Percentiles rank a stretch among this genome's conserved stretches.
phyloP scores from a whole-genome alignment of 2,329 filamentous ascomycete species.

The Fusarium sp. region DNA sequence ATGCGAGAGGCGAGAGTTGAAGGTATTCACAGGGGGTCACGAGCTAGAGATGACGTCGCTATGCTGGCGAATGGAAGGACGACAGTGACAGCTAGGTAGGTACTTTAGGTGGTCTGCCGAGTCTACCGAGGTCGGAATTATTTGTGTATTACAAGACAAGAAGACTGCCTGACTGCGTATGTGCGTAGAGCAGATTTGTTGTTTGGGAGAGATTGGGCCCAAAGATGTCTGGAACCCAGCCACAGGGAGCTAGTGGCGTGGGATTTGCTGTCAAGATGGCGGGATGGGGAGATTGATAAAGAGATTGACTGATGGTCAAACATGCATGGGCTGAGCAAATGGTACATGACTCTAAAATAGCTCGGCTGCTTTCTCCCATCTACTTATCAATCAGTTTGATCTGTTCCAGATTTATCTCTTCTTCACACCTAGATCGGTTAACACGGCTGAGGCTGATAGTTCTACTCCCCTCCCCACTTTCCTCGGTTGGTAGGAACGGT shows the following conservation, averaged over 20 bases:
- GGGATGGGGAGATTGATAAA: background rate
- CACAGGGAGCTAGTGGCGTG: conserved; percentile 18
- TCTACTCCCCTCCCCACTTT: conserved; percentile 1
- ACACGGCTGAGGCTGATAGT: background rate
- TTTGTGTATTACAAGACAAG: background rate
- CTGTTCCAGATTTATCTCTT: background rate
- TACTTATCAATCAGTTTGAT: background rate
- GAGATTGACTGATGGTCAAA: conserved; percentile 16
- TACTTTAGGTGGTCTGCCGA: background rate
- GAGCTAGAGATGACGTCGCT: conserved; percentile 30
- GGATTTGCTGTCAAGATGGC: background rate
- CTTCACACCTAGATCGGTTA: background rate
- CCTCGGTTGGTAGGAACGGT: too few species aligned
- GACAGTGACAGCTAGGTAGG: background rate
- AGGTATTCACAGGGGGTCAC: conserved; percentile 15
- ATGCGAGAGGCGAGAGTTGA: conserved; percentile 27
- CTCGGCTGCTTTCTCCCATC: too few species aligned
- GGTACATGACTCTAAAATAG: background rate
- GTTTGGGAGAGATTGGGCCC: conserved; percentile 19
- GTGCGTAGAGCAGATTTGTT: conserved; percentile 6
- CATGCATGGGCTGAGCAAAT: background rate
- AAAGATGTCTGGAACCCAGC: conserved; percentile 8
- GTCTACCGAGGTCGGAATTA: background rate
- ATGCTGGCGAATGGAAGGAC: background rate
- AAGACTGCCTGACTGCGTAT: too few species aligned